Conservation (phyloP, 2,329 filamentous ascomycete species). For the Westerdykella ornata region DNA sequence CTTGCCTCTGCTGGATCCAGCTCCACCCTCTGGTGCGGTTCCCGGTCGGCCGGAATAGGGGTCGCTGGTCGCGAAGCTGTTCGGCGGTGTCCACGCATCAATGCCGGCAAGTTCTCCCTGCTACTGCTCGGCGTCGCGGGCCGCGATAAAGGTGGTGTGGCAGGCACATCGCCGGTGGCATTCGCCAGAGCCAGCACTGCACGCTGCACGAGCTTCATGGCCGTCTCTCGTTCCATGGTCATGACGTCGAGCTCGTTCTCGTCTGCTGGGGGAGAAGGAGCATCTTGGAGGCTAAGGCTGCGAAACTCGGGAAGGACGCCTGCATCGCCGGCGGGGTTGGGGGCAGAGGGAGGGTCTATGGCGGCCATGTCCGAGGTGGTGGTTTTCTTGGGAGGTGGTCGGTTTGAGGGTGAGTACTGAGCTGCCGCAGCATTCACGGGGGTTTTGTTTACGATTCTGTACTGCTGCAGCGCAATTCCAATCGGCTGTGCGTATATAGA, state of each 20-base stretch:
- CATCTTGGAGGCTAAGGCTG: slow-evolving; percentile 28
- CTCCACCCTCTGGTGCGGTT: slow-evolving; percentile 35
- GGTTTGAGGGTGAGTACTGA: no score
- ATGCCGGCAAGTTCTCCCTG: slow-evolving; percentile 23
- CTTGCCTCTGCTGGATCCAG: slow-evolving; percentile 48
- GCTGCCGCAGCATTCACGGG: no score
- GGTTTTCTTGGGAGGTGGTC: no score
- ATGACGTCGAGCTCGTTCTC: slow-evolving; percentile 59
- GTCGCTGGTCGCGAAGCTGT: slow-evolving; percentile 36
- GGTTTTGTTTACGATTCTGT: no score
- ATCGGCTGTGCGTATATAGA: no score
- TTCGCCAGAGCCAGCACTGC: slow-evolving; percentile 55
- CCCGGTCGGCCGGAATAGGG: slow-evolving; percentile 37
- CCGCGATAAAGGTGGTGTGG: slow-evolving; percentile 63
- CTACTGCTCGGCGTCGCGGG: slow-evolving; percentile 49
- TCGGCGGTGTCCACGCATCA: slow-evolving; percentile 25
- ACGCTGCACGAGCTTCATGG: slow-evolving; percentile 70
- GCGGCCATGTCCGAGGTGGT: background rate
- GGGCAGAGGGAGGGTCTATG: slow-evolving; percentile 34
- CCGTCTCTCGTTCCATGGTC: slow-evolving; percentile 63
- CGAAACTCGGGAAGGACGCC: slow-evolving; percentile 36
- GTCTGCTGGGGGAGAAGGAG: slow-evolving; percentile 35
- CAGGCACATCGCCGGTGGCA: slow-evolving; percentile 70
- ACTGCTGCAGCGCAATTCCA: no score
- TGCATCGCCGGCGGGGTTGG: slow-evolving; percentile 38